Base-by-base conservation (phyloP, 2,329 filamentous ascomycete genomes). In the Paradendryphiella salina region DNA sequence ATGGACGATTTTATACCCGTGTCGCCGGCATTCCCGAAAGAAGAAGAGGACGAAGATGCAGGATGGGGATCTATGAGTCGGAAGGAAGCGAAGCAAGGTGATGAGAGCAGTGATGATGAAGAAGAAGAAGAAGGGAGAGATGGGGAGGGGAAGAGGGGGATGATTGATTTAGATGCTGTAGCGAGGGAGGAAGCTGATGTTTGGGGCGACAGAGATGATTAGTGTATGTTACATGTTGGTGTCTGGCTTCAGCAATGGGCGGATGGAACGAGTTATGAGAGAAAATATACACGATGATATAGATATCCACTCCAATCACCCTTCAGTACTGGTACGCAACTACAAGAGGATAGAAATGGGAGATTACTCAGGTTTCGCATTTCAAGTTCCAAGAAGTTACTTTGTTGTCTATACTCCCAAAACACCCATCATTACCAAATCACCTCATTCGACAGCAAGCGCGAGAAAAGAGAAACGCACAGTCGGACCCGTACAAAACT, bases 1-100 rank as follows among this genome's bases (percentile, higher is more conserved):
- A 71, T 71, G 67, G 69, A 72, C 32, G 69, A 71, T 23, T 71
- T 64, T 36, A 66, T 72, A 1, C 65, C 69, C 2, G 59, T 66
- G 0, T 63, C 63, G 0, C 65, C 61, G 1, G 41, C 54, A 3
- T 62, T 65, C 10, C 31, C 46, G 14, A 47, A 41, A 3, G 56
- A 62, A 3, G 56, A 60, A 3, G 63, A 68, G 0, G 65, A 65
- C 1, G 65, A 67, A 35, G 66, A 70, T 52, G 69, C 69, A 2
- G 68, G 68, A 3, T 72, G 69, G 69, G 68, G 66, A 1, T 67
- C 70, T 36, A 57, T 71, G 54, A 63, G 57, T 18, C 39, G 58
- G 9, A 64, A 66, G 33, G 66, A 71, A 31, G 62, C 57, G 15
- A 60, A 38, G 43, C 59, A 37, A 32, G 36, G 29, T 8, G 49